Base-by-base conservation (phyloP, 2,329 filamentous ascomycete genomes). In the Ceratocystis ficicola region DNA sequence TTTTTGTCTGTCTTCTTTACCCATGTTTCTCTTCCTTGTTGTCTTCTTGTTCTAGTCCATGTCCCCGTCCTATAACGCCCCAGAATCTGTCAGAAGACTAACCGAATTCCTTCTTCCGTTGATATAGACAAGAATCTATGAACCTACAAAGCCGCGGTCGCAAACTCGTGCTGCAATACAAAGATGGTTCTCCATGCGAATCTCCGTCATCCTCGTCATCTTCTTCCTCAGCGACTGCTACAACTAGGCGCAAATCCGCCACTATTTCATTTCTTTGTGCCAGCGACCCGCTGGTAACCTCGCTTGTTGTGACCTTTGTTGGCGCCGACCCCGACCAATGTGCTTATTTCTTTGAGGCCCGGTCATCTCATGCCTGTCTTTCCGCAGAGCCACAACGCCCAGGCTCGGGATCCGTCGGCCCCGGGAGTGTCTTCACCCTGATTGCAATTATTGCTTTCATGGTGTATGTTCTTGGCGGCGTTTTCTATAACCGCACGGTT, bases 191-290 rank as follows among this genome's bases (percentile, higher is more conserved):
- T 0, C 88, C 87, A 0, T 93, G 89, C 72, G 87, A 78, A 68
- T 32, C 68, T 63, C 68, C 46, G 17, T n/a, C 36, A 66, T 71
- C 61, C 63, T 68, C 28, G 60, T 65, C 50, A 15, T 55, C 61
- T 1, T 48, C 64, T 6, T 30, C 30, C 3, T 44, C 36, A 2
- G 4, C 36, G 41, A 48, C 64, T 12, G 30, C 25, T 15, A 68
- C 69, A 25, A 67, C 70, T 52, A 78, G 83, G 57, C 80, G 82
- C 70, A 94, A 93, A 74, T 95, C 90, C 1, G 88, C 92, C 12
- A 86, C 92, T 67, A 90, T 99, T 75, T 94, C 91, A 28, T 93
- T 97, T 74, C 86, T 94, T 70, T 99, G 94, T 79, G 92, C 96
- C 73, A 85, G 84, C 69, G 91, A 96, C 71, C 85, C 89, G 1